Evolutionary conservation across 108 stramenopile genomes (phyloP), one percentile per base, ranked within the genome.

Genomic region (Discostella pseudostelligera): DNA sequence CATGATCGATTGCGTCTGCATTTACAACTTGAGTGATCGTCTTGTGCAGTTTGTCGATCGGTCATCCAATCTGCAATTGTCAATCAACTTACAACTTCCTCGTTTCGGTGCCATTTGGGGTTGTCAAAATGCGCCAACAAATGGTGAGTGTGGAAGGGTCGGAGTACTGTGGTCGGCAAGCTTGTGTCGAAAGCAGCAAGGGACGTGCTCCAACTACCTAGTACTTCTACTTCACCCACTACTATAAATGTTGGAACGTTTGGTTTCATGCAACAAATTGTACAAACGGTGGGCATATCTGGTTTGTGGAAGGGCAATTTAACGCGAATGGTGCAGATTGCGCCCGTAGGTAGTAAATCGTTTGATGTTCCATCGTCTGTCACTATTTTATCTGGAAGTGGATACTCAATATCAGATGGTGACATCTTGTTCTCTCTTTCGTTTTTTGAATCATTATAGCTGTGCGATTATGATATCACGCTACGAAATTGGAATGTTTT

Each of bases 81-180:
- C 44, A 2, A 17, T 44, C 47, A 3, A 17, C 17, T 2, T 2
- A 19, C 17, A 17, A 48, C 14, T 8, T 48, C 17, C 17, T 8
- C 44, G 16, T 17, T 2, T 44, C 8, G 44, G 16, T 44, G 14
- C 47, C 98, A 7, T 86, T 96, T 37, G 98, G 97, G 74, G 96
- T 99, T 25, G 79, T 97, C 70, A 99, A 99, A 72, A 97, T 96
- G 4, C 79, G 92, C 35, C 74, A 64, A 36, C 97, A 98, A 77
- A 72, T 87, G 62, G 56, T 53, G 20, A 13, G 39, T 24, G 32
- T 32, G 32, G 32, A 32, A 32, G 32, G 32, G 5, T 3, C 22
- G 39, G n/a, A 13, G 19, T 35, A 32, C 32, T 32, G 32, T 32
- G 32, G 32, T 32, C 32, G 32, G 3, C 32, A 32, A 32, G 32